Conservation (phyloP, 257 asterid species). For the Voacanga thouarsii region DNA sequence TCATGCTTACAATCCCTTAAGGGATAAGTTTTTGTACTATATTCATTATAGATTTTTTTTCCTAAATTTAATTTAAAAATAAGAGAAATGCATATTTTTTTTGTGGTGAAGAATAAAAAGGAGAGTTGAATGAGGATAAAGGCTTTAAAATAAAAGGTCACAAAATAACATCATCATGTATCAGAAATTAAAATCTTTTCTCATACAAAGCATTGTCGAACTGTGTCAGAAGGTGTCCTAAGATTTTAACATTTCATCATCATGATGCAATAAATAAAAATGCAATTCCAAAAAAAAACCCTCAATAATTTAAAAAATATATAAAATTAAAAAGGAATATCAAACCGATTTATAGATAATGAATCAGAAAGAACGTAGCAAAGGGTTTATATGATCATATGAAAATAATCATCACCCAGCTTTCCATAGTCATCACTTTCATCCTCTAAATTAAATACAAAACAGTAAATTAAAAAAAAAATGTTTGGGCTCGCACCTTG, state of each 20-base stretch:
- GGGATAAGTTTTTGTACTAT: too few relatives aligned
- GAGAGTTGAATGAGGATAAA: too few relatives aligned
- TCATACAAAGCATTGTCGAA: conserved; percentile 33
- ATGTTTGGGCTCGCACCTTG: not conserved
- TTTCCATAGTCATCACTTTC: conserved; percentile 24
- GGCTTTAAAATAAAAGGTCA: not conserved
- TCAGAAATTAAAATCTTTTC: conserved; percentile 29
- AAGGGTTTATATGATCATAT: conserved; percentile 26
- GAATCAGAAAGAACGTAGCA: conserved; percentile 50
- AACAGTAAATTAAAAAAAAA: not conserved
- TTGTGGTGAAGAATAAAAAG: too few relatives aligned
- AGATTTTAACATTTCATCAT: conserved; percentile 34
- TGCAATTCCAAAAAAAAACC: not conserved
- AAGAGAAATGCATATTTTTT: too few relatives aligned
- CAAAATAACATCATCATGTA: not conserved
- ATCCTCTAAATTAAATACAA: not conserved
- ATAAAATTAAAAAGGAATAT: too few relatives aligned
- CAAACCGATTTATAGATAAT: not conserved
- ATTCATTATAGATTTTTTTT: too few relatives aligned
- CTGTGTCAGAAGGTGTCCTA: conserved; percentile 52
- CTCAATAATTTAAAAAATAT: too few relatives aligned
- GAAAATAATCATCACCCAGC: conserved; percentile 18
- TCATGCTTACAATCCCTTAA: too few relatives aligned
- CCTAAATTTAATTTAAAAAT: too few relatives aligned
- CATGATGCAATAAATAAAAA: not conserved